Evolutionary conservation across 1,284 basidiomycete species (phyloP).

Genomic region (Ustilago curta): DNA sequence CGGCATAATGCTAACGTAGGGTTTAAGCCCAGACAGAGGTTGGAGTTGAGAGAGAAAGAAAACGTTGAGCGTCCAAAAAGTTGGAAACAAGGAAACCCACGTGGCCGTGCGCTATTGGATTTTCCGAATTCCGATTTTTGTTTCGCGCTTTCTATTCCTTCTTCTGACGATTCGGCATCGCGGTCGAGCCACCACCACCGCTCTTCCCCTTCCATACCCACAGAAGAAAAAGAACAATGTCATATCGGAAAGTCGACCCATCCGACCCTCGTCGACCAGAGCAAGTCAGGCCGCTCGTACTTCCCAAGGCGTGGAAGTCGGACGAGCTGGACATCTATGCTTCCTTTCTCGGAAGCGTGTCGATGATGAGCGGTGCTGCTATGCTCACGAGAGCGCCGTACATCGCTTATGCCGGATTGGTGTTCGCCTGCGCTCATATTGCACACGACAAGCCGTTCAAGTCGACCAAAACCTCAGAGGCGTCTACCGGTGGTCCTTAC

Average conservation of each 20-base stretch:
- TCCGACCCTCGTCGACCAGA: constrained; percentile 40
- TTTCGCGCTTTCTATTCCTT: not conserved
- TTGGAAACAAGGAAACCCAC: constrained; percentile 9
- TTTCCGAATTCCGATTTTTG: constrained; percentile 16
- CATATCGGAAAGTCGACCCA: constrained; percentile 37
- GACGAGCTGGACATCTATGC: constrained; percentile 48
- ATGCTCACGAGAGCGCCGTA: constrained; percentile 41
- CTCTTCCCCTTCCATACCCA: not conserved
- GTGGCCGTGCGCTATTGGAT: constrained; percentile 13
- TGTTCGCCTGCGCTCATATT: constrained; percentile 52
- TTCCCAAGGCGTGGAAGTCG: constrained; percentile 36
- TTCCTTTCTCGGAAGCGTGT: constrained; percentile 30
- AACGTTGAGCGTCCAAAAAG: not conserved
- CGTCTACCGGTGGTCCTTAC: constrained; percentile 34
- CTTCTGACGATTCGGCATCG: constrained; percentile 1
- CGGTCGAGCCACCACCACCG: constrained; percentile 7
- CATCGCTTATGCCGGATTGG: constrained; percentile 46
- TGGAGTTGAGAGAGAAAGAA: not conserved
- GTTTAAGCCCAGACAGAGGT: no score
- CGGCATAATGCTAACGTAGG: constrained; percentile 10
- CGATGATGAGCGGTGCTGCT: constrained; percentile 48
- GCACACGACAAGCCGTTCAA: constrained; percentile 54
- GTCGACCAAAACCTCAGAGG: constrained; percentile 35
- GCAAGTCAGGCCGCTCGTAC: constrained; percentile 17
- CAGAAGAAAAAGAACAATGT: constrained; percentile 27